These are phyloP conservation scores for Cicer judaicum DNA, from an alignment of 306 rosid genomes.

Conservation along the genomic window DNA sequence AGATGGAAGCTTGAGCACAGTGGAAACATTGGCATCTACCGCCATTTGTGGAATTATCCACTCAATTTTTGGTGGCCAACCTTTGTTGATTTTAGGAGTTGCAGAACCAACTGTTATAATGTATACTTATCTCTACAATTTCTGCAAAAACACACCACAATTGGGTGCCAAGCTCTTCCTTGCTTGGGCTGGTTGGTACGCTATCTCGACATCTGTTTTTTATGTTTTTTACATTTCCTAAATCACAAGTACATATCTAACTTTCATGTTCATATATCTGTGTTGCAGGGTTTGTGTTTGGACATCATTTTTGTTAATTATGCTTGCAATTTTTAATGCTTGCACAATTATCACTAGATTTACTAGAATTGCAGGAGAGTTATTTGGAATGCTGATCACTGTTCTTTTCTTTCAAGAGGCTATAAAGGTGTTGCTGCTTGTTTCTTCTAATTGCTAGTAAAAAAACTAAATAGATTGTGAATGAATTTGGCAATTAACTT, in stretches of 20 bases:
- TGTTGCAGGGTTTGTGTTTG: slow-evolving; percentile 89
- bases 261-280: slow-evolving; percentile 14
- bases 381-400: slow-evolving; percentile 86
- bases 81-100: slow-evolving; percentile 90
- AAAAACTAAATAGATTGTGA: slow-evolving; percentile 10
- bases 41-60: slow-evolving; percentile 90
- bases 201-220: not conserved
- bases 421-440: slow-evolving; percentile 62
- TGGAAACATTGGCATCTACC: slow-evolving; percentile 89
- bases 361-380: slow-evolving; percentile 87
- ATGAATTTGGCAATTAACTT: slow-evolving; percentile 32
- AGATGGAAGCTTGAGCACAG: slow-evolving; percentile 92
- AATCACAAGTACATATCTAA: slow-evolving; percentile 3
- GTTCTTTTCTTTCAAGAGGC: slow-evolving; percentile 91
- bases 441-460: slow-evolving; percentile 24
- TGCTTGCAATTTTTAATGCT: slow-evolving; percentile 84
- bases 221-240: not conserved
- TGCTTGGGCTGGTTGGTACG: slow-evolving; percentile 86
- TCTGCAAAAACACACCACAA: slow-evolving; percentile 59
- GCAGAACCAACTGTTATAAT: slow-evolving; percentile 97
- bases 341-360: slow-evolving; percentile 69
- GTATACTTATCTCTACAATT: slow-evolving; percentile 74
- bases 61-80: slow-evolving; percentile 91
- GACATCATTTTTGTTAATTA: slow-evolving; percentile 71
- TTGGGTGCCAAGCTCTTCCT: slow-evolving; percentile 69